A percentile compares a stretch with the other conserved stretches of the same genome.
Conservation (phyloP, 345 rosid species). For the Schrenkiella parvula region DNA sequence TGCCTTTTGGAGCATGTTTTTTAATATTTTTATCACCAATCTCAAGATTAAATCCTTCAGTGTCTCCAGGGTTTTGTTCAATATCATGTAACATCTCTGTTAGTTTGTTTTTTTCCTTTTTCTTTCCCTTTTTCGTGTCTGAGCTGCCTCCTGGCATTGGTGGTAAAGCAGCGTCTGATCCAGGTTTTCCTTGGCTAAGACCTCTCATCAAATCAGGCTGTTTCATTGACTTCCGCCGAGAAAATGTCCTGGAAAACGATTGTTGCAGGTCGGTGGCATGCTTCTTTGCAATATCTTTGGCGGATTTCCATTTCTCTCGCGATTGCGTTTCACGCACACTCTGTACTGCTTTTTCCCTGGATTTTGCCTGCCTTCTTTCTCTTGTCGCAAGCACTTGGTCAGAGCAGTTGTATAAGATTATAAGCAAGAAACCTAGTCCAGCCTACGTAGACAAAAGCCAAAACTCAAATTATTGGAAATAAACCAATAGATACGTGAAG, state of each 20-base stretch:
- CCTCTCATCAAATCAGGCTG: constrained; percentile 47
- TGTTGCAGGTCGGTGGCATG: constrained; percentile 64
- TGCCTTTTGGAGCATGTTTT: constrained; percentile 74
- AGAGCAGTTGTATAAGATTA: constrained; percentile 86
- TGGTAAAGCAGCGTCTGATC: constrained; percentile 57
- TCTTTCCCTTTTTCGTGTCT: constrained; percentile 51
- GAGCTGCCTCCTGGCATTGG: constrained; percentile 35
- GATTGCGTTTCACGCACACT: constrained; percentile 80
- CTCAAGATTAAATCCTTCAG: constrained; percentile 69
- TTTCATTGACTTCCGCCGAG: constrained; percentile 57
- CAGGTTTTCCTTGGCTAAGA: constrained; percentile 54
- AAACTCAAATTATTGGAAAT: background rate
- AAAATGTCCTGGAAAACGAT: constrained; percentile 80
- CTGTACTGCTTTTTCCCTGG: constrained; percentile 87
- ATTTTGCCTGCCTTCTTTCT: constrained; percentile 77
- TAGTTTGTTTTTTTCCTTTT: constrained; percentile 62
- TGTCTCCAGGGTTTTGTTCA: constrained; percentile 64
- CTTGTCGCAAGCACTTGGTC: constrained; percentile 93
- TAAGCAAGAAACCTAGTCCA: constrained; percentile 67
- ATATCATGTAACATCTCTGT: constrained; percentile 77
- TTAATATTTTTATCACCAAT: constrained; percentile 72
- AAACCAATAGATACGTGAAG: background rate
- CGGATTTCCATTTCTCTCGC: constrained; percentile 84
- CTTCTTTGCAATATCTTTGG: constrained; percentile 84
- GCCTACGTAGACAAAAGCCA: constrained; percentile 42